These are phyloP conservation scores for Aspergillus pseudoterreus DNA, from an alignment of 2,329 filamentous ascomycete genomes.

Conservation along the genomic window DNA sequence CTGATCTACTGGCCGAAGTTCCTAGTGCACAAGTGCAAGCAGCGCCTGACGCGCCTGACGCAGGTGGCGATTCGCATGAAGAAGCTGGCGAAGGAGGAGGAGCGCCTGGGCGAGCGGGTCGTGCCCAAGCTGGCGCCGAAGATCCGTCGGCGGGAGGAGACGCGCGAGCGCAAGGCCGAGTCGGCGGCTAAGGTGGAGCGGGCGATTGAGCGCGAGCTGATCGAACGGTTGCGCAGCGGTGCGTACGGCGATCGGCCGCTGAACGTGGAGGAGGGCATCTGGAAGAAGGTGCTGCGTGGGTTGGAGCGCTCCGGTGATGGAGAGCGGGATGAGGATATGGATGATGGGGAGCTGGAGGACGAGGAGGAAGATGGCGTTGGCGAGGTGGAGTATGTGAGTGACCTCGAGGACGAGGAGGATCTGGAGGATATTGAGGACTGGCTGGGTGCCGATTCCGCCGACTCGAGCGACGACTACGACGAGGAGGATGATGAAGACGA, in stretches of 20 bases:
- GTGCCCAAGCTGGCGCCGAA: conserved; percentile 91
- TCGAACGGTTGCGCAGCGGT: conserved; percentile 84
- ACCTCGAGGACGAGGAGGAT: conserved; percentile 76
- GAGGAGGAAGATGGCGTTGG: conserved; percentile 70
- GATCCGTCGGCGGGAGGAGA: conserved; percentile 70
- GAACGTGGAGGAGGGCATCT: conserved; percentile 91
- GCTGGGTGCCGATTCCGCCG: conserved; percentile 68
- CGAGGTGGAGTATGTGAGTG: conserved; percentile 88
- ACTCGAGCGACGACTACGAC: conserved; percentile 45
- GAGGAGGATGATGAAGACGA: conserved; percentile 53
- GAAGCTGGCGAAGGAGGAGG: conserved; percentile 81
- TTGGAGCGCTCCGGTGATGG: conserved; percentile 86
- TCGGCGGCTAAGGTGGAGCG: conserved; percentile 89
- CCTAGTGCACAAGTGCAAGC: conserved; percentile 90
- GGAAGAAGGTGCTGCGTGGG: conserved; percentile 92
- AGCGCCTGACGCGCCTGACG: conserved; percentile 84
- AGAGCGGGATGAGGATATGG: conserved; percentile 77
- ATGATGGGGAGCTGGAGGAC: conserved; percentile 76
- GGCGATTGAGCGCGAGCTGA: conserved; percentile 90
- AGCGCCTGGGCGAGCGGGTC: conserved; percentile 79
- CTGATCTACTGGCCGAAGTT: conserved; percentile 95
- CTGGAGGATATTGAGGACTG: conserved; percentile 96
- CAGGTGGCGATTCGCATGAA: conserved; percentile 80
- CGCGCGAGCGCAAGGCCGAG: conserved; percentile 72
- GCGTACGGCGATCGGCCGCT: conserved; percentile 92